phyloP scores from a whole-genome alignment of 768 basidiomycete genomes.

The Lentinula sp. region DNA sequence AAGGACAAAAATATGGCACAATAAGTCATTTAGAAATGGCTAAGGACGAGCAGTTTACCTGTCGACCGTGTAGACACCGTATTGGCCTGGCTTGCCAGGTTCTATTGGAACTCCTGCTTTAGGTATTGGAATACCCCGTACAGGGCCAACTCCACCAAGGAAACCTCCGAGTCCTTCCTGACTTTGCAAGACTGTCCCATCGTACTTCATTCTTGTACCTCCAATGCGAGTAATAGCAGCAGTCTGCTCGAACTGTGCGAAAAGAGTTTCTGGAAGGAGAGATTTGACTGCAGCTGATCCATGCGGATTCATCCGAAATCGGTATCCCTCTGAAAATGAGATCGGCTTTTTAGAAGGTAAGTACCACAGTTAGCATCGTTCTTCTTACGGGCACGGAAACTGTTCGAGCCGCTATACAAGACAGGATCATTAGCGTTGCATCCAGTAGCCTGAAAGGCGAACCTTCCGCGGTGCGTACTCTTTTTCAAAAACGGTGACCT shows the following conservation, averaged over 20 bases:
- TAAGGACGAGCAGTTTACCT: not conserved
- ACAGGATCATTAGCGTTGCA: not conserved
- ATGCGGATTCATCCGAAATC: not conserved
- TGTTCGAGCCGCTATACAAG: not conserved
- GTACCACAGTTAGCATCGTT: too few relatives aligned
- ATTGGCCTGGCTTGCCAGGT: not conserved
- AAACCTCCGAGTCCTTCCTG: not conserved
- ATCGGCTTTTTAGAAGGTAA: not conserved
- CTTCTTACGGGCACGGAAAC: constrained; percentile 1
- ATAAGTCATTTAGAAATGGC: not conserved
- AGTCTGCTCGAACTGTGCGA: not conserved
- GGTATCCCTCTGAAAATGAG: not conserved
- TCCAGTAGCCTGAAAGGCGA: not conserved
- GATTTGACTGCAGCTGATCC: not conserved
- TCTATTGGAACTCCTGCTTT: not conserved
- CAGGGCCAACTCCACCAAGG: not conserved
- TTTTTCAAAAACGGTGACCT: constrained; percentile 1
- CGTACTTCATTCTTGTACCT: not conserved
- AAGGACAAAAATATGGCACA: not conserved
- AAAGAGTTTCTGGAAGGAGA: not conserved
- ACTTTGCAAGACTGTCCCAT: not conserved
- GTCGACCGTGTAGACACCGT: constrained; percentile 4
- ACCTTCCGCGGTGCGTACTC: not conserved
- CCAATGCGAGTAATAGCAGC: not conserved
- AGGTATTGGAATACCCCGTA: not conserved